Evolutionary conservation across 352 stramenopile species (phyloP), one percentile per base, ranked within the genome.

Genomic region (Pelagophyceae sp.): DNA sequence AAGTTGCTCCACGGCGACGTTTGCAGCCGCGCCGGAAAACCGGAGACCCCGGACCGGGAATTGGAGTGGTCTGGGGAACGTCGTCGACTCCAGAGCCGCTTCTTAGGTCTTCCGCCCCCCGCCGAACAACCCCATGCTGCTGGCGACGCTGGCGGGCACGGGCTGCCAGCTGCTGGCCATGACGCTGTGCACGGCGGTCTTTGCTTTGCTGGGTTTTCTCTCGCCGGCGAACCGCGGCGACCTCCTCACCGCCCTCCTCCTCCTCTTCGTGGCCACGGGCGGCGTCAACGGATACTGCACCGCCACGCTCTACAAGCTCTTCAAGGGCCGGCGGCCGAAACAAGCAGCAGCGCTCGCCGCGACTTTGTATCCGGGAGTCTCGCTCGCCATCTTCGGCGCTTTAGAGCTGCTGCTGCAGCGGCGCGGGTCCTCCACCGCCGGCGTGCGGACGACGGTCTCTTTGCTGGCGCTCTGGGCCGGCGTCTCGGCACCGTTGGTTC

Each of bases 61-160:
- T n/a, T n/a, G n/a, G n/a, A n/a, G n/a, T n/a, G n/a, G n/a, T n/a
- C n/a, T n/a, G n/a, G n/a, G n/a, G n/a, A n/a, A n/a, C n/a, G n/a
- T n/a, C n/a, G n/a, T n/a, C n/a, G n/a, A n/a, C n/a, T n/a, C n/a
- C n/a, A n/a, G n/a, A n/a, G n/a, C n/a, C n/a, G n/a, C n/a, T n/a
- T n/a, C n/a, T n/a, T n/a, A n/a, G n/a, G n/a, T 99, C n/a, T 99
- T 99, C 85, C 93, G 97, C 63, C 95, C 95, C 72, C 97, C 97
- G 37, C 83, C 93, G 69, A 89, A 87, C 76, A 91, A 88, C 76
- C 93, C 93, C 0, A 93, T 98, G 91, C 79, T 98, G 35, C 95
- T 98, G 67, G 93, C 93, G 54, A 90, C 98, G 38, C 84, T 96
- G 78, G 93, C 97, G 27, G 96, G 96, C 71, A 97, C 92, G 31